A percentile compares a stretch with the other conserved stretches of the same genome.
Conservation (phyloP, 2,329 filamentous ascomycete genomes). For the Talaromyces sp. region DNA sequence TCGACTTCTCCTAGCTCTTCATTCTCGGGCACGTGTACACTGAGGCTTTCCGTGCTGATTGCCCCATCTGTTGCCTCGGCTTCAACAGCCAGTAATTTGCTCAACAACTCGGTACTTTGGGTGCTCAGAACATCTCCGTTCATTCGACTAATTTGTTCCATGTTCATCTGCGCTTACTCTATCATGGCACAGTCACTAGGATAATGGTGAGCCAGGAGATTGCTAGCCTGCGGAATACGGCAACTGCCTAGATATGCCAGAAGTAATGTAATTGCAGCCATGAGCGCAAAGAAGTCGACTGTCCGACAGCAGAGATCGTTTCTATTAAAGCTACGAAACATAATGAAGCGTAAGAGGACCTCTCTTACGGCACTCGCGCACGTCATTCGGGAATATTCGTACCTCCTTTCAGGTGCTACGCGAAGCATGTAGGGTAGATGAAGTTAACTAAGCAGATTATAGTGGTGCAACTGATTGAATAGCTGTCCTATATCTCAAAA, state of each 20-base stretch:
- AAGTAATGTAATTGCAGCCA: constrained; percentile 26
- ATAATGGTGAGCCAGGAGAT: constrained; percentile 37
- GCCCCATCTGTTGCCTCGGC: constrained; percentile 2
- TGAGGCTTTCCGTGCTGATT: not conserved
- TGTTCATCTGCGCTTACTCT: constrained; percentile 36
- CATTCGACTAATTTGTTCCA: constrained; percentile 27
- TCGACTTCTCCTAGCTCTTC: not conserved
- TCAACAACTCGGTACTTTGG: not conserved
- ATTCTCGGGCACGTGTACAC: not conserved
- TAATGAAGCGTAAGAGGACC: constrained; percentile 49
- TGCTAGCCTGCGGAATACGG: not conserved
- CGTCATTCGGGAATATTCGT: constrained; percentile 49
- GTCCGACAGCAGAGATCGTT: constrained; percentile 25
- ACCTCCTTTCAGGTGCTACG: constrained; percentile 29
- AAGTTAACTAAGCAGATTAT: constrained; percentile 50
- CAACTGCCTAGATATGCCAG: constrained; percentile 27
- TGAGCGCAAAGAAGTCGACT: constrained; percentile 28
- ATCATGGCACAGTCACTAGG: constrained; percentile 41
- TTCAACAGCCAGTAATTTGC: constrained; percentile 22
- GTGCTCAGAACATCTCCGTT: constrained; percentile 7
- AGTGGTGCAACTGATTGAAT: constrained; percentile 52
- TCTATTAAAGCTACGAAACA: constrained; percentile 40
- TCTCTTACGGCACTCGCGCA: constrained; percentile 52
- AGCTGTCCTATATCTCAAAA: constrained; percentile 35
- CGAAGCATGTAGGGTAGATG: constrained; percentile 46